These are phyloP conservation scores for Candida freyschussii DNA, from an alignment of 1,139 yeast genomes.

Conservation along the genomic window DNA sequence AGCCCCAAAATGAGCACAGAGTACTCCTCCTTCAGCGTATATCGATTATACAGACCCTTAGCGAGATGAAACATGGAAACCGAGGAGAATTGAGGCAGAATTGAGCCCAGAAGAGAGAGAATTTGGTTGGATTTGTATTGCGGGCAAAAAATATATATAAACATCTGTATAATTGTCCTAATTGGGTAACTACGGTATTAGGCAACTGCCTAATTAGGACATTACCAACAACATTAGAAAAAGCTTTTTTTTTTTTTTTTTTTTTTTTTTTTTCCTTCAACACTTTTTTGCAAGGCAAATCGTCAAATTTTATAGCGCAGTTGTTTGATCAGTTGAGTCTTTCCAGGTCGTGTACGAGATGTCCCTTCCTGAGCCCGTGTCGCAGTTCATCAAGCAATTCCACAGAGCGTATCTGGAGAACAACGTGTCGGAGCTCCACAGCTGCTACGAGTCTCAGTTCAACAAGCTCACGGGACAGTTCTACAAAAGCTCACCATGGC, in stretches of 20 bases:
- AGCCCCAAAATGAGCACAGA: slow-evolving; percentile 80
- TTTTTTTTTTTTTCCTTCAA: slow-evolving; percentile 1
- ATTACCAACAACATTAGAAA: too few species aligned
- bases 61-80: slow-evolving; percentile 58
- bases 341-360: too few species aligned
- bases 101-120: too few species aligned
- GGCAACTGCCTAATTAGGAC: too few species aligned
- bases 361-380: slow-evolving; percentile 40
- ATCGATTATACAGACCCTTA: slow-evolving; percentile 51
- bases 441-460: slow-evolving; percentile 41
- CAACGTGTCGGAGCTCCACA: slow-evolving; percentile 38
- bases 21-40: slow-evolving; percentile 60
- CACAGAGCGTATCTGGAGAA: slow-evolving; percentile 38
- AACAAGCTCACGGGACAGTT: slow-evolving; percentile 41
- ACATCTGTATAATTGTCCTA: not conserved
- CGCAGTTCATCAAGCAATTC: slow-evolving; percentile 39
- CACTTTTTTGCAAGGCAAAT: too few species aligned
- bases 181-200: not conserved
- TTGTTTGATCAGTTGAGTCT: too few species aligned
- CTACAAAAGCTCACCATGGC: slow-evolving; percentile 41
- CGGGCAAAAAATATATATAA: not conserved
- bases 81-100: too few species aligned
- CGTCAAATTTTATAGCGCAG: too few species aligned
- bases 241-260: too few species aligned
- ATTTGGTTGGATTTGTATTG: not conserved